Conservation (phyloP, 108 stramenopile species). For the Cyclotella cryptica region DNA sequence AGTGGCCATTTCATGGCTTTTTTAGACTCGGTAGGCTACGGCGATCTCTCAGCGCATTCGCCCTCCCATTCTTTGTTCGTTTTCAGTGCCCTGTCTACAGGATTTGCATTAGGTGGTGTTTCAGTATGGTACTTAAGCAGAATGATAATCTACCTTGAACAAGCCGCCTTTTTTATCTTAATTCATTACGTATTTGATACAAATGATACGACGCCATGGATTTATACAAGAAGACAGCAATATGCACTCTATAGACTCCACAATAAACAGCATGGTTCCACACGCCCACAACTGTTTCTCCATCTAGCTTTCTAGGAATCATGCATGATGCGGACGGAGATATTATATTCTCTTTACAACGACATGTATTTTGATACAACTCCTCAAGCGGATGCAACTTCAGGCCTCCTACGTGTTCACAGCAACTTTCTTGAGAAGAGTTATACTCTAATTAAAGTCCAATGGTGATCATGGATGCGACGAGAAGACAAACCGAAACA, state of each 20-base stretch:
- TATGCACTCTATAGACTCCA: constrained; percentile 6
- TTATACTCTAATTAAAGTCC: not conserved
- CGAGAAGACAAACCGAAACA: not conserved
- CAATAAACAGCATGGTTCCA: constrained; percentile 7
- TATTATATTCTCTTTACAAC: not conserved
- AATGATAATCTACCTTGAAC: too few relatives aligned
- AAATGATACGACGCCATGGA: not conserved
- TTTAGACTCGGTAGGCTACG: too few relatives aligned
- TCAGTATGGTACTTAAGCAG: too few relatives aligned
- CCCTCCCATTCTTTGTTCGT: too few relatives aligned
- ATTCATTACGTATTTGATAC: not conserved
- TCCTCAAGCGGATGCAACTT: not conserved
- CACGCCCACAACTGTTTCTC: constrained; percentile 1
- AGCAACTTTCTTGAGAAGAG: not conserved
- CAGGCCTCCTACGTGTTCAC: not conserved
- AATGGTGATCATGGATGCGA: not conserved
- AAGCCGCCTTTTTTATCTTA: not conserved
- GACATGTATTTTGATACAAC: not conserved
- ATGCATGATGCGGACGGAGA: not conserved
- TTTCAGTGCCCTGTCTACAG: too few relatives aligned
- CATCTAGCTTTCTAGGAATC: not conserved
- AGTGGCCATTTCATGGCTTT: too few relatives aligned
- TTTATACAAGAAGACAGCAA: not conserved
- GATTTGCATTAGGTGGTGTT: too few relatives aligned
- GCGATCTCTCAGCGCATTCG: too few relatives aligned